Evolutionary conservation across 768 basidiomycete species (phyloP), one percentile per base, ranked within the genome.

Genomic region (Mrakia blollopis): DNA sequence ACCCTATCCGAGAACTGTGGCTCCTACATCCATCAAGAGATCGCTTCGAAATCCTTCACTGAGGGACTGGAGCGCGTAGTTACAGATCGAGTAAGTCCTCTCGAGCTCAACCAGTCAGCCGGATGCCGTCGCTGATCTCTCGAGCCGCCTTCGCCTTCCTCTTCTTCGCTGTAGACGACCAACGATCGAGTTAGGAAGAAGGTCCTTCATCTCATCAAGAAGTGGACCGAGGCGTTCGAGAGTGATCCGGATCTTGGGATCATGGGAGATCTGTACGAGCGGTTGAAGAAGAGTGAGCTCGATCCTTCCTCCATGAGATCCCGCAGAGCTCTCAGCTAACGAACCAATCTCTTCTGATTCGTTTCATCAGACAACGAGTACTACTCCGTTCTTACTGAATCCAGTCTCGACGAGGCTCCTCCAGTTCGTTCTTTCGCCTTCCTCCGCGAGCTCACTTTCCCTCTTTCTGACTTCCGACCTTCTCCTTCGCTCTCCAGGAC

Each of bases 1-100:
- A 88, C 94, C 0, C 87, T 99, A 16, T 90, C 91, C 52, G 96
- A 95, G 88, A 99, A 99, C 84, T 93, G 93, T 80, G 89, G 89
- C 3, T 87, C 91, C 79, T 87, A 89, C 35, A 85, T 98, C 16
- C 89, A 94, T 82, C 87, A 91, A 65, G 96, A 99, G 83, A 86
- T 99, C 71, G 90, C 93, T 0, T 92, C 91, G 30, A 88, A 92
- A 72, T 91, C 92, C 4, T 99, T 97, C 86, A 98, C 94, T 0
- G 89, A 91, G 80, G 91, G 91, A 2, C 84, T 98, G 76, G 93
- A 95, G 85, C 90, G 91, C 82, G 84, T 99, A 60, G 86, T 98
- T 77, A 89, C 88, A 13, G 97, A 99, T 87, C 86, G 97, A 83
- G 95, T 94, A 69, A 75, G 83, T 37, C 44, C 6, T 18, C 60